Conservation (phyloP, 345 rosid genomes). For the Populus ilicifolia region DNA sequence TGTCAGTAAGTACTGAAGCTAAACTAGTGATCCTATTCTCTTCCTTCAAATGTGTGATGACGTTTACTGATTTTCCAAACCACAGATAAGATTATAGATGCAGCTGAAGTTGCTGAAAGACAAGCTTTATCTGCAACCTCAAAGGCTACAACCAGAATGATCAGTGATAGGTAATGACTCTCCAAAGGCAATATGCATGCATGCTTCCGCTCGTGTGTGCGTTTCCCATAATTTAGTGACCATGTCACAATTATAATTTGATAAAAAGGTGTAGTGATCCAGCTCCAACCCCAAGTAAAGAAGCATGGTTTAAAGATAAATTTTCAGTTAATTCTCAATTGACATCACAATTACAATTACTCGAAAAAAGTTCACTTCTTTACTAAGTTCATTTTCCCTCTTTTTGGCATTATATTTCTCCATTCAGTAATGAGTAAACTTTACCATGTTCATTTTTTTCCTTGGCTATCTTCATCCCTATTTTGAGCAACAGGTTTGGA, state of each 20-base stretch:
- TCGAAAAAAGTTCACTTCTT: not conserved
- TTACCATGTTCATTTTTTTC: too few species aligned
- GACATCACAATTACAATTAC: not conserved
- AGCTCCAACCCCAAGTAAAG: too few species aligned
- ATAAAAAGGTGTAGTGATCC: too few species aligned
- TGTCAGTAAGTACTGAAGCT: constrained; percentile 51
- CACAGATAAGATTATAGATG: constrained; percentile 71
- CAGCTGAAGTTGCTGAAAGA: constrained; percentile 85
- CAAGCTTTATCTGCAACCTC: constrained; percentile 75
- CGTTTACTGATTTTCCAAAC: not conserved
- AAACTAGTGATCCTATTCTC: not conserved
- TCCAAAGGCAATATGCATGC: not conserved
- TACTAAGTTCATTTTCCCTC: not conserved
- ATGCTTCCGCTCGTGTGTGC: not conserved
- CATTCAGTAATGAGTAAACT: not conserved
- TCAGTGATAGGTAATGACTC: constrained; percentile 43
- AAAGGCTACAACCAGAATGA: constrained; percentile 60
- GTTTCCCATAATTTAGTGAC: not conserved
- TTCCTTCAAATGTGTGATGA: not conserved
- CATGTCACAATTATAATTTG: too few species aligned
- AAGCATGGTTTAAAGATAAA: not conserved
- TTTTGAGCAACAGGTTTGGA: constrained; percentile 46
- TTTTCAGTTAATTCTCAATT: not conserved
- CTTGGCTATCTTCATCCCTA: too few species aligned
- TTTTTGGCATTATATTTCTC: not conserved